Evolutionary conservation across 345 rosid species (phyloP).

Genomic region (Ricinus communis): DNA sequence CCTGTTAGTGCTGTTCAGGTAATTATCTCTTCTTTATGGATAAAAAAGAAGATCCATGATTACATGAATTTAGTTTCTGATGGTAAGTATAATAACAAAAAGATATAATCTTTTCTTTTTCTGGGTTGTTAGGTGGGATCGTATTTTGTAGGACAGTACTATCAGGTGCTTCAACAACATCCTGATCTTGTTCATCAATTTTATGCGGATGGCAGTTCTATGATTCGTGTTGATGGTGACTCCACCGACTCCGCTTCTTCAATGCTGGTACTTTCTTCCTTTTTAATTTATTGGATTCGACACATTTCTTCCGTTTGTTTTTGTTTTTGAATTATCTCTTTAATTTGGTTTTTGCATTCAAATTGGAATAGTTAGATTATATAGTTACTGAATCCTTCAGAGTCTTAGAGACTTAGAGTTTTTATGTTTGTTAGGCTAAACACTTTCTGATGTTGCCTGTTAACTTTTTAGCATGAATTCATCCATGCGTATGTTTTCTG

Average conservation of each 20-base stretch:
- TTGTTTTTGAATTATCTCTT: neutral
- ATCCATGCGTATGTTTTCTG: no score
- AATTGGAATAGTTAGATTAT: no score
- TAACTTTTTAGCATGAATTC: no score
- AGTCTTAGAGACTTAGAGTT: neutral
- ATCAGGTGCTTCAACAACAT: slow-evolving; percentile 74
- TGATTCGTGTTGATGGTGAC: slow-evolving; percentile 81
- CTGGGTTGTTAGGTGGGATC: slow-evolving; percentile 69
- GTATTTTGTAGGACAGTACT: slow-evolving; percentile 90
- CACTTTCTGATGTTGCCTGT: no score
- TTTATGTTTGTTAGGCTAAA: neutral
- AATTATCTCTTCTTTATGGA: neutral
- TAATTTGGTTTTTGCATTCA: no score
- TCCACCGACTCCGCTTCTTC: slow-evolving; percentile 60
- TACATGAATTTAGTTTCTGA: no score
- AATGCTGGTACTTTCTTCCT: slow-evolving; percentile 52
- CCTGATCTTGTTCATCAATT: slow-evolving; percentile 91
- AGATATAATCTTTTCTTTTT: neutral
- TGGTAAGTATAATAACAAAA: no score
- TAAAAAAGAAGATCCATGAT: no score
- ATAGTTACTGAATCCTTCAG: no score
- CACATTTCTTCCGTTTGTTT: neutral
- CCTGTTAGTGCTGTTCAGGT: slow-evolving; percentile 64
- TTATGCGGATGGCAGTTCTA: slow-evolving; percentile 65
- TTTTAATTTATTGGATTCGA: no score